These are phyloP conservation scores for Pseudocercospora macadamiae DNA, from an alignment of 2,329 filamentous ascomycete genomes.

Conservation along the genomic window DNA sequence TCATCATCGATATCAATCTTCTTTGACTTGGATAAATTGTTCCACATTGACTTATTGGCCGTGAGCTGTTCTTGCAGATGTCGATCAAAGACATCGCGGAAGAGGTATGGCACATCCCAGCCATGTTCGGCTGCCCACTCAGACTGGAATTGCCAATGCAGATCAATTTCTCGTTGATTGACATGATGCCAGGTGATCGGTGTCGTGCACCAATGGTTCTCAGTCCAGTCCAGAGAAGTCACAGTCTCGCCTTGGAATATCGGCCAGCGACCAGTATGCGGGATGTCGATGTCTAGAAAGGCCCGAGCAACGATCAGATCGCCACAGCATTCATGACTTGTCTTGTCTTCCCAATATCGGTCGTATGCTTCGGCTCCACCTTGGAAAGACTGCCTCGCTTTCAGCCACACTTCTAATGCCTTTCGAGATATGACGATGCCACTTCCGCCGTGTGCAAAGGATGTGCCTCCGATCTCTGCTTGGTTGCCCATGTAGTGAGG, in stretches of 20 bases:
- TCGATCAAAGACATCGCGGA: not conserved
- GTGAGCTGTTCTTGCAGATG: not conserved
- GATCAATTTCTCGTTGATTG: not conserved
- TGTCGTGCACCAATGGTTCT: not conserved
- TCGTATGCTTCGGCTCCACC: not conserved
- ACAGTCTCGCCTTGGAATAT: not conserved
- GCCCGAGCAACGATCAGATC: not conserved
- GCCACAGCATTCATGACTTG: not conserved
- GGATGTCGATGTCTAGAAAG: not conserved
- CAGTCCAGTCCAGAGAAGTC: not conserved
- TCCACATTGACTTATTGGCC: not conserved
- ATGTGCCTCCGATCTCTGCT: slow-evolving; percentile 44
- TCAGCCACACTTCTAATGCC: not conserved
- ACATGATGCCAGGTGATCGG: not conserved
- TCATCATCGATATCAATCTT: not conserved
- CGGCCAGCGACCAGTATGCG: not conserved
- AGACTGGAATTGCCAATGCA: not conserved
- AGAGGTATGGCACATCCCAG: not conserved
- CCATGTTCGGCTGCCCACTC: not conserved
- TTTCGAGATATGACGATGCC: slow-evolving; percentile 31
- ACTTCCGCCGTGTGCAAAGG: slow-evolving; percentile 30
- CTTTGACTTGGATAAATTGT: not conserved
- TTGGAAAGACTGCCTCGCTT: not conserved
- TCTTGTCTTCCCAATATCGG: not conserved
- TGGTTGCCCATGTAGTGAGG: slow-evolving; percentile 56